A percentile compares a stretch with the other conserved stretches of the same genome.
phyloP scores from a whole-genome alignment of 2,329 filamentous ascomycete species.

The Fusarium solani-melongenae region DNA sequence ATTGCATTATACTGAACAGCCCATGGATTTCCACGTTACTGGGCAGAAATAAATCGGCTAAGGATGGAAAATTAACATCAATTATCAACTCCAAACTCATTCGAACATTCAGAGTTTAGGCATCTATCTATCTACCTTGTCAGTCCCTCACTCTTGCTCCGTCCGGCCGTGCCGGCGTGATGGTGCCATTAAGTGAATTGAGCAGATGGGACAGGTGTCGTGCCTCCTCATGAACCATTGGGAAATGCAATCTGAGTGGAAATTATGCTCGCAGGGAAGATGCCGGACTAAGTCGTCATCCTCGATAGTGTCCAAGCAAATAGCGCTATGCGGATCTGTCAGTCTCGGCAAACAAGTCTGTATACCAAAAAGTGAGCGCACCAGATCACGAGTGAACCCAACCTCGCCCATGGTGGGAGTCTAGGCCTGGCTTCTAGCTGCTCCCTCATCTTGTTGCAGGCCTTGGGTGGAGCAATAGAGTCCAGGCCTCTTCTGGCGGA shows the following conservation, averaged over 20 bases:
- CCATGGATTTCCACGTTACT: not conserved
- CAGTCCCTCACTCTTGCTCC: not conserved
- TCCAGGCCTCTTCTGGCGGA: not conserved
- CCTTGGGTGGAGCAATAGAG: not conserved
- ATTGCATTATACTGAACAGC: not conserved
- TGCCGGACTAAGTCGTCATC: not conserved
- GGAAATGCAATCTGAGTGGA: not conserved
- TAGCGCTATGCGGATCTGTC: not conserved
- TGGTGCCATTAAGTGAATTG: not conserved
- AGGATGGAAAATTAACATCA: not conserved
- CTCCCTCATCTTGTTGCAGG: not conserved
- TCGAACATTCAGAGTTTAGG: not conserved
- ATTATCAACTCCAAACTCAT: not conserved
- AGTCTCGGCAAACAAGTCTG: not conserved
- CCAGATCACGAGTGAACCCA: not conserved
- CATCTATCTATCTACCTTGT: not conserved
- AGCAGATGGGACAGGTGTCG: not conserved
- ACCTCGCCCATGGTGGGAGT: not conserved
- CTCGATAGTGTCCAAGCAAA: not conserved
- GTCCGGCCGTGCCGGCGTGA: not conserved
- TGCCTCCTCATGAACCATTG: not conserved
- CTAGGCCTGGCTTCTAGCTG: not conserved
- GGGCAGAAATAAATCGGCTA: not conserved
- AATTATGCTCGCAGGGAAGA: not conserved
- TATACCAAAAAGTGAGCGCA: not conserved